These are phyloP conservation scores for Phytophthora rubi DNA, from an alignment of 352 stramenopile genomes.

Conservation along the genomic window DNA sequence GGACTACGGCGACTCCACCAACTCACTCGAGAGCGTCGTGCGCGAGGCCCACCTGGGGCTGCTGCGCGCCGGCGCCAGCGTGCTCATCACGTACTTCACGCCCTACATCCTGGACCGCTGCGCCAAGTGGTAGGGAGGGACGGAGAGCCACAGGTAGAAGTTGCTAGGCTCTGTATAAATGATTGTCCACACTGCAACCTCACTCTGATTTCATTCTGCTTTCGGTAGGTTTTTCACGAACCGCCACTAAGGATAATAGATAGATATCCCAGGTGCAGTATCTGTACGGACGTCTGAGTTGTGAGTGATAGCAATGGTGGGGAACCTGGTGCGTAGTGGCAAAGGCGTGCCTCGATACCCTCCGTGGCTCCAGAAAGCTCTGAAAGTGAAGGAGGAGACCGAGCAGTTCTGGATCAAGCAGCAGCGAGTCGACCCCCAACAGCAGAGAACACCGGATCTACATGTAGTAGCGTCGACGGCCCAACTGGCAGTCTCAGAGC, in stretches of 20 bases:
- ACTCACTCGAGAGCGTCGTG: slow-evolving; percentile 87
- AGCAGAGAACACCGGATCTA: slow-evolving; percentile 21
- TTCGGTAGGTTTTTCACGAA: slow-evolving; percentile 13
- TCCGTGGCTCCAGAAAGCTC: slow-evolving; percentile 71
- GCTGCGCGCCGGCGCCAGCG: slow-evolving; percentile 94
- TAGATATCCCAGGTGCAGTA: neutral
- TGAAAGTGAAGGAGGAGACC: slow-evolving; percentile 46
- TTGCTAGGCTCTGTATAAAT: neutral
- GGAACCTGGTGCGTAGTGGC: slow-evolving; percentile 3
- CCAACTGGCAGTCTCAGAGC: slow-evolving; percentile 6
- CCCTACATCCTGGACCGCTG: slow-evolving; percentile 88
- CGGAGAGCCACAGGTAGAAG: neutral
- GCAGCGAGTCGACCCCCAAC: slow-evolving; percentile 21
- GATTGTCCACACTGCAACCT: too few species aligned
- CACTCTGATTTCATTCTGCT: neutral
- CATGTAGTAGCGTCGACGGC: neutral
- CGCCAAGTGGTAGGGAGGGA: slow-evolving; percentile 64
- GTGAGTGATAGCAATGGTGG: slow-evolving; percentile 12
- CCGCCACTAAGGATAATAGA: slow-evolving; percentile 11
- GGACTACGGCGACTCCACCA: slow-evolving; percentile 88
- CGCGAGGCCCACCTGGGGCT: slow-evolving; percentile 82
- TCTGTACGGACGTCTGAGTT: neutral
- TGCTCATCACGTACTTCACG: slow-evolving; percentile 99
- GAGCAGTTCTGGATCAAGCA: slow-evolving; percentile 45
- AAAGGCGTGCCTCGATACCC: slow-evolving; percentile 51